phyloP scores from a whole-genome alignment of 176 grass and related monocot species.

The Oryza coarctata region DNA sequence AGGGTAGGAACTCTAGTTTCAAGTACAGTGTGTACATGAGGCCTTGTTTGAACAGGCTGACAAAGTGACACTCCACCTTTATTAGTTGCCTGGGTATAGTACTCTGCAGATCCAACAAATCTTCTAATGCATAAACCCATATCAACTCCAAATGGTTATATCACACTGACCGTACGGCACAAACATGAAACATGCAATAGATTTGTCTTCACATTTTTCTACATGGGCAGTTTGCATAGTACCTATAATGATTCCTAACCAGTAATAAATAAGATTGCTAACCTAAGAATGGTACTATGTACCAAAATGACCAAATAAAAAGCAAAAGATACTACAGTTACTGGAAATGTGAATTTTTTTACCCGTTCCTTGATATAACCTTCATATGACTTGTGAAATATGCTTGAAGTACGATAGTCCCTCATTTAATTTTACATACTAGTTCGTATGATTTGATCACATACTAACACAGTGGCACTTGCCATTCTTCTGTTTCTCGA shows the following conservation, averaged over 20 bases:
- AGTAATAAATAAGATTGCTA: background rate
- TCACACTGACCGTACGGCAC: background rate
- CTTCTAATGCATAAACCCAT: background rate
- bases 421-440: slow-evolving; percentile 16
- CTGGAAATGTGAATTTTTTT: background rate
- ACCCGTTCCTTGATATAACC: background rate
- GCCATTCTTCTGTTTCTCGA: background rate
- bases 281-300: background rate
- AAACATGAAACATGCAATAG: background rate
- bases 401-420: background rate
- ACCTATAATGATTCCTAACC: background rate
- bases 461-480: background rate
- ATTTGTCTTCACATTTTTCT: background rate
- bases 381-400: background rate
- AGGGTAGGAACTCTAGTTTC: background rate
- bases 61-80: background rate
- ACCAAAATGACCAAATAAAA: slow-evolving; percentile 8
- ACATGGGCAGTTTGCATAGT: background rate
- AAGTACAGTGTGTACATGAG: background rate
- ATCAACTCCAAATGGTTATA: slow-evolving; percentile 5
- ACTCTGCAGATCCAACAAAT: slow-evolving; percentile 19
- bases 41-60: background rate
- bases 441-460: background rate
- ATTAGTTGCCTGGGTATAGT: background rate
- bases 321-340: background rate